Conservation (phyloP, 129 eudicot species). For the Ambrosia trifida region DNA sequence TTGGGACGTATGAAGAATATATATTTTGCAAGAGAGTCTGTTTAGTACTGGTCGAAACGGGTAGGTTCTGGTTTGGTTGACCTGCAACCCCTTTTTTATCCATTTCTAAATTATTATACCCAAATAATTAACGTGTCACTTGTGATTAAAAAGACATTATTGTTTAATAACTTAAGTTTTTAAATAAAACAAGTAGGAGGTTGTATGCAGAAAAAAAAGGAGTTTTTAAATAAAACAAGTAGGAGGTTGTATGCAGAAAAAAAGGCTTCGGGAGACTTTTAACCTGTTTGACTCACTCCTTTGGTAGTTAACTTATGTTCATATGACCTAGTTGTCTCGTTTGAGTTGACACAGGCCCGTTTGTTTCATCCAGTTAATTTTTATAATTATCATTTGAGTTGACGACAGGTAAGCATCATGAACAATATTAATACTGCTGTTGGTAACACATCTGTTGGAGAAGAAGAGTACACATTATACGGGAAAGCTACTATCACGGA, state of each 20-base stretch:
- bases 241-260: not conserved
- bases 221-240: not conserved
- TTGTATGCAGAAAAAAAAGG: not conserved
- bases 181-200: not conserved
- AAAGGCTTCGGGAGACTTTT: not conserved
- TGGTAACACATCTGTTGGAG: conserved; percentile 94
- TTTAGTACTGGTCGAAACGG: too few relatives aligned
- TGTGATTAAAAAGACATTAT: not conserved
- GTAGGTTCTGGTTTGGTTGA: too few relatives aligned
- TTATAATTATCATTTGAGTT: not conserved
- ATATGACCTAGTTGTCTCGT: not conserved
- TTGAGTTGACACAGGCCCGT: not conserved
- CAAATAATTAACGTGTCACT: not conserved
- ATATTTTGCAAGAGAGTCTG: too few relatives aligned
- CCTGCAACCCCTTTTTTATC: not conserved
- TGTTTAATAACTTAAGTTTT: not conserved
- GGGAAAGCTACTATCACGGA: conserved; percentile 86
- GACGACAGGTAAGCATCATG: conserved; percentile 76
- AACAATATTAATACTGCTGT: conserved; percentile 87
- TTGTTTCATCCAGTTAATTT: not conserved
- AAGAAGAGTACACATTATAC: conserved; percentile 73
- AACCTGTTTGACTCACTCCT: not conserved
- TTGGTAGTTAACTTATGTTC: not conserved
- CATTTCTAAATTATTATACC: too few relatives aligned
- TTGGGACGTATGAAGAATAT: not conserved